Percentiles rank a stretch among this genome's conserved stretches.
Conservation (phyloP, 257 asterid genomes). For the Cordia subcordata region DNA sequence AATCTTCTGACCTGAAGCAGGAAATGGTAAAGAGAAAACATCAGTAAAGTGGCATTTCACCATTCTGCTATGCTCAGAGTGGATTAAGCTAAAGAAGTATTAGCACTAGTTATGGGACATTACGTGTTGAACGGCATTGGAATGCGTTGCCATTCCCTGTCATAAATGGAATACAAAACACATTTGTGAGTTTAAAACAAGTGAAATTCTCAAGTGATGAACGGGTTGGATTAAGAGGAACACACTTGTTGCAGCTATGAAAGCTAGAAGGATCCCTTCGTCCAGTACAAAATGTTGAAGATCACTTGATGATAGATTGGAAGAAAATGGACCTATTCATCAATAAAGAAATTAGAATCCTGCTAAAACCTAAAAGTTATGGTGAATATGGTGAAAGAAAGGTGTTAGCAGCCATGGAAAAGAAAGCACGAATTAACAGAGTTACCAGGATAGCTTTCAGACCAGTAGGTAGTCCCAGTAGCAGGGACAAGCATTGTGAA, state of each 20-base stretch:
- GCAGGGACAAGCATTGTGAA: constrained; percentile 60
- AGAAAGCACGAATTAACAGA: constrained; percentile 11
- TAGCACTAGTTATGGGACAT: constrained; percentile 14
- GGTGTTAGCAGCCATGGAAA: background rate
- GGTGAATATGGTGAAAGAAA: too few relatives aligned
- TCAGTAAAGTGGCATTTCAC: background rate
- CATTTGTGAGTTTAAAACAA: background rate
- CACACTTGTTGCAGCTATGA: constrained; percentile 69
- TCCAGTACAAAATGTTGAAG: constrained; percentile 62
- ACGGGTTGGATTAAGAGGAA: background rate
- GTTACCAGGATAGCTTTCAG: constrained; percentile 68
- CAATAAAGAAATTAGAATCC: constrained; percentile 5
- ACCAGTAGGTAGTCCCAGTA: constrained; percentile 51
- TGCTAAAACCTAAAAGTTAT: background rate
- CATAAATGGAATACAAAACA: background rate
- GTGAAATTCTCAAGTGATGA: background rate
- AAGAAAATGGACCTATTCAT: constrained; percentile 48
- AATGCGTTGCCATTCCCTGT: constrained; percentile 62
- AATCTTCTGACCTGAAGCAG: constrained; percentile 61
- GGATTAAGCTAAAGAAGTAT: background rate
- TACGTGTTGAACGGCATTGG: constrained; percentile 71
- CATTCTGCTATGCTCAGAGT: too few relatives aligned
- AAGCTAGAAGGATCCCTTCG: constrained; percentile 59
- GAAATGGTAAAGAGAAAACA: constrained; percentile 4
- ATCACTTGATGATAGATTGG: constrained; percentile 53